Evolutionary conservation across 371 early-diverging fungal genomes (phyloP), one percentile per base, ranked within the genome.

Genomic region (Syncephalastrum monosporum): DNA sequence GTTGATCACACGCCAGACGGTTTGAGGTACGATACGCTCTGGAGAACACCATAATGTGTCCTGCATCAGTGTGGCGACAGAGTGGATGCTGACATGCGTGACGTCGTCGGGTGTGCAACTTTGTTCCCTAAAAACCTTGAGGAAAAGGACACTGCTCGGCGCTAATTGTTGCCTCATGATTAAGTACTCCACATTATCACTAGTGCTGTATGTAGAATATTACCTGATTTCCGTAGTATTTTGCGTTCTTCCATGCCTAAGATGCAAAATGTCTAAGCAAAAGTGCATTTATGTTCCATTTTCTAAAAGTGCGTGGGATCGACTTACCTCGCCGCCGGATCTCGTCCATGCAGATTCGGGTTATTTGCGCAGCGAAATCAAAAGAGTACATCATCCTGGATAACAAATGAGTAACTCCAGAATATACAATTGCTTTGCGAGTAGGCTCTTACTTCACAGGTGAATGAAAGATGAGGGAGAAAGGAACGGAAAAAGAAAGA

Each of bases 1-100:
- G 54, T 78, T 74, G 29, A 78, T 78, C 15, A 59, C 59, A 46
- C 69, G 54, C 78, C 75, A 78, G 14, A 65, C 69, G 47, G 65
- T 78, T 49, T 67, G 70, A 19, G 75, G 63, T n/a, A 78, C 63
- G 25, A 78, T 75, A 14, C 75, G 64, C 41, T 77, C 78, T 42
- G 66, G 73, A 47, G 71, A 60, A 27, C 71, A 63, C 75, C 73
- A 74, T 4, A 78, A 60, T 1, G 65, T 68, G 57, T 71, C 75
- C 45, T 71, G 75, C 78, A 78, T 78, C 58, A 78, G 53, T n/a
- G 75, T 74, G 10, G 78, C 78, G 14, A 78, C 75, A 6, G 75
- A 71, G 49, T 78, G 75, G 38, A 78, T 72, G 47, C 65, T 64
- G 42, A 72, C 68, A 46, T 59, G 60, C 0, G 53, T 42, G 4